A percentile compares a stretch with the other conserved stretches of the same genome.
phyloP scores from a whole-genome alignment of 805 yeast genomes.

The Yarrowia alimentaria region DNA sequence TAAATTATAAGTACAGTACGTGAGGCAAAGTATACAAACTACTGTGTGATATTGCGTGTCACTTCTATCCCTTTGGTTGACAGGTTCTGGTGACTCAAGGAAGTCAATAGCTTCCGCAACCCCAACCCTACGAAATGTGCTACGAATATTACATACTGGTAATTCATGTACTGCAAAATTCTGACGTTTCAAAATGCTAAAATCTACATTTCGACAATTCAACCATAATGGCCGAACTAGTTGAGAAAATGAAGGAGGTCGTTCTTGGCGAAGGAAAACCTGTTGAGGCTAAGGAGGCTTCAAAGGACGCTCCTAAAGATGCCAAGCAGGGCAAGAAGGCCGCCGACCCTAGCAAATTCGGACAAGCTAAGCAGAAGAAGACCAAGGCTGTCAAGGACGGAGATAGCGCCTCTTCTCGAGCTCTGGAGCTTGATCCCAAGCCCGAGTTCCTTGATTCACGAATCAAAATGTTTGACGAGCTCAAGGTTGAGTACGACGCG shows the following conservation, averaged over 20 bases:
- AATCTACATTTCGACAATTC: not conserved
- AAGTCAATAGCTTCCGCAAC: too few relatives aligned
- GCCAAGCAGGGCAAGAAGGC: conserved; percentile 20
- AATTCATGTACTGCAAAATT: conserved; percentile 3
- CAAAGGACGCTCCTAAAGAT: not conserved
- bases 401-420: conserved; percentile 12
- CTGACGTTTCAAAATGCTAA: conserved; percentile 18
- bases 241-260: conserved; percentile 25
- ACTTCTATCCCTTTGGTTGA: too few relatives aligned
- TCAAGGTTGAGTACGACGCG: conserved; percentile 75
- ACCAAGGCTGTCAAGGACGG: conserved; percentile 26
- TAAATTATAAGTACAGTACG: too few relatives aligned
- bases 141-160: too few relatives aligned
- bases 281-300: too few relatives aligned
- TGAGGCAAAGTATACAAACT: too few relatives aligned
- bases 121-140: too few relatives aligned
- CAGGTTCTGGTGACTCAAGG: too few relatives aligned
- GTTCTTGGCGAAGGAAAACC: conserved; percentile 16
- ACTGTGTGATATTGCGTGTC: too few relatives aligned
- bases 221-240: conserved; percentile 21
- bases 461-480: conserved; percentile 70
- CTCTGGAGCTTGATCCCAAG: conserved; percentile 53
- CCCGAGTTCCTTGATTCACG: conserved; percentile 84
- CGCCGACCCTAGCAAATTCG: conserved; percentile 18
- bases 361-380: conserved; percentile 26